phyloP scores from a whole-genome alignment of 2,329 filamentous ascomycete genomes.

The Shiraia bambusicola region DNA sequence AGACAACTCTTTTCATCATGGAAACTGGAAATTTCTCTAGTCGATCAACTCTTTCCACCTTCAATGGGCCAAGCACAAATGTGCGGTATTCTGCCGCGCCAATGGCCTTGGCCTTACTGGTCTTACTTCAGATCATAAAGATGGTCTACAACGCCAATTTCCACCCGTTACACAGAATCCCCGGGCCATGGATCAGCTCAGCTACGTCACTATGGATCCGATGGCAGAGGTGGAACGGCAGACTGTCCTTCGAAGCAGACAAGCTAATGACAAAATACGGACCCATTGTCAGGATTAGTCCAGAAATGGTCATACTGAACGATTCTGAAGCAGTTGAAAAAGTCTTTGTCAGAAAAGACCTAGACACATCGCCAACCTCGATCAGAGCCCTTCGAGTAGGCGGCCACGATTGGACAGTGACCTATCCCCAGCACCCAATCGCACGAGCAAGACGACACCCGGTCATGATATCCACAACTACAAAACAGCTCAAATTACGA shows the following conservation, averaged over 20 bases:
- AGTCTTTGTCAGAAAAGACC: slow-evolving; percentile 18
- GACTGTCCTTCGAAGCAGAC: slow-evolving; percentile 20
- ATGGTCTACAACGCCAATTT: slow-evolving; percentile 15
- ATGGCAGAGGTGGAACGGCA: slow-evolving; percentile 23
- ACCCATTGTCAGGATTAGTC: slow-evolving; percentile 20
- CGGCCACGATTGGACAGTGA: slow-evolving; percentile 24
- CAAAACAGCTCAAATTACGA: slow-evolving; percentile 19
- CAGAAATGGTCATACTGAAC: slow-evolving; percentile 21
- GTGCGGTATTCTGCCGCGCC: no score
- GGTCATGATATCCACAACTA: slow-evolving; percentile 24
- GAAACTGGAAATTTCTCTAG: no score
- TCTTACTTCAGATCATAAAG: neutral
- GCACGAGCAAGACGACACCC: slow-evolving; percentile 18
- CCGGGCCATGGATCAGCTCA: slow-evolving; percentile 21
- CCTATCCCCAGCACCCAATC: slow-evolving; percentile 22
- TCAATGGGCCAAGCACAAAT: no score
- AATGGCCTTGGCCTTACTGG: neutral
- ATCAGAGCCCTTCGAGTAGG: slow-evolving; percentile 22
- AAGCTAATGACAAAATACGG: slow-evolving; percentile 20
- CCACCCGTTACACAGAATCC: slow-evolving; percentile 15
- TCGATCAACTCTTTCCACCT: no score
- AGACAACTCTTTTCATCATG: no score
- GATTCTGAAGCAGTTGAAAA: slow-evolving; percentile 19
- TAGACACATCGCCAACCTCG: slow-evolving; percentile 21
- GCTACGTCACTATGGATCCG: slow-evolving; percentile 20